Base-by-base conservation (phyloP, 169 alveolate genomes). In the Theileria sp. region DNA sequence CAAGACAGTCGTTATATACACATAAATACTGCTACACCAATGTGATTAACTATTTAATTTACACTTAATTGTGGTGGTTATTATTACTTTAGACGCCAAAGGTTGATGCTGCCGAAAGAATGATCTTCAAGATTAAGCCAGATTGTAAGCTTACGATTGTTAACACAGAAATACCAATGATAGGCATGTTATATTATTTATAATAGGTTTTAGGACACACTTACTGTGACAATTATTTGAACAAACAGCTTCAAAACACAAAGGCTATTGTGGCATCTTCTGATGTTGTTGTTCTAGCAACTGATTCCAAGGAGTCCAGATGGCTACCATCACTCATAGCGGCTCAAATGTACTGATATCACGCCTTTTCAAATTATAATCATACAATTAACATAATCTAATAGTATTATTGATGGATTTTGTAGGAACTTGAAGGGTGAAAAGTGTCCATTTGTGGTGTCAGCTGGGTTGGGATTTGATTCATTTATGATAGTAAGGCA, bases 261-360 rank as follows among this genome's bases (percentile, higher is more conserved):
- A 65, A 71, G 44, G 23, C 75, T 10, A 54, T 80, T 5, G 86
- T 91, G 73, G 54, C 69, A 1, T 58, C 68, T 30, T 87, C 80
- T 65, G 93, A 91, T 62, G 92, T 73, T 0, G 80, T 91, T n/a
- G 81, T 91, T 75, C 80, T 91, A 36, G 30, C 85, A 13, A 91
- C 94, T 0, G 94, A 91, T 61, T 84, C 93, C 44, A 91, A 86
- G 65, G 94, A 91, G 34, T 91, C 94, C 0, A 64, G 94, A 61
- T 91, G 92, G 84, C 77, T 91, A n/a, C 94, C 94, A 15, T 79
- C 89, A 19, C 72, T 91, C 30, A 25, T 91, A 32, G 86, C 85
- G 21, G 88, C 90, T 21, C 80, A 51, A 19, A 32, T 21, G 62
- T 68, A 19, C 19, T 5, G 25, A 38, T 1, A 49, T n/a, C 13